Conservation (phyloP, 2,329 filamentous ascomycete species). For the Juglanconis sp. region DNA sequence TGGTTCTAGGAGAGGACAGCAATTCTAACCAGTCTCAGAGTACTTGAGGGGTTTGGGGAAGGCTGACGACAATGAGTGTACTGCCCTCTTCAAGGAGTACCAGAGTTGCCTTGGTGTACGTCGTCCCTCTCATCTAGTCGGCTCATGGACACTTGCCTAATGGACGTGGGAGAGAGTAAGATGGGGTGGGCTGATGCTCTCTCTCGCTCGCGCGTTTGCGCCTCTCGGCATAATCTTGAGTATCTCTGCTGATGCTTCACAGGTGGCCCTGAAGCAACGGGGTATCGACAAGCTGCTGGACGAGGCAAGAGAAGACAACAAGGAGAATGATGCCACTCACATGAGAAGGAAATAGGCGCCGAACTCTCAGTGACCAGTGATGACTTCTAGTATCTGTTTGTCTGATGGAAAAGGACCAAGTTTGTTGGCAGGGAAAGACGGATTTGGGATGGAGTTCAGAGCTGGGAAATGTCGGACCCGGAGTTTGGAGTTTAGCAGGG, state of each 20-base stretch:
- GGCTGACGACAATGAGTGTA: slow-evolving; percentile 75
- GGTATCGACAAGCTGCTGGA: slow-evolving; percentile 92
- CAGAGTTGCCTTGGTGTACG: slow-evolving; percentile 79
- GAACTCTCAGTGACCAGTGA: background rate
- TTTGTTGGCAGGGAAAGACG: background rate
- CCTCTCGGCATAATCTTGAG: background rate
- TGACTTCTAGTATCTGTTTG: background rate
- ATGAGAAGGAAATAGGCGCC: slow-evolving; percentile 43
- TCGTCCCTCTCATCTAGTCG: slow-evolving; percentile 9
- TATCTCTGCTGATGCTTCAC: slow-evolving; percentile 11
- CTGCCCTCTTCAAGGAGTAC: slow-evolving; percentile 82
- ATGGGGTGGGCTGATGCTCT: background rate
- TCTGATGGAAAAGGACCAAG: no score
- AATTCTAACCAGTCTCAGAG: slow-evolving; percentile 51
- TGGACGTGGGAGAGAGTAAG: no score
- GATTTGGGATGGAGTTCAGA: background rate
- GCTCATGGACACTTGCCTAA: background rate
- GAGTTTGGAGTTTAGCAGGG: background rate
- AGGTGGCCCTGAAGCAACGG: slow-evolving; percentile 82
- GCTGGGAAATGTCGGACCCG: background rate
- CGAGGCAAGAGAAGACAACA: slow-evolving; percentile 84
- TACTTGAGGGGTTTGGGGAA: slow-evolving; percentile 83
- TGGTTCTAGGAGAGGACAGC: background rate
- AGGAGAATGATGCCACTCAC: slow-evolving; percentile 76
- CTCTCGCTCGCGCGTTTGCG: background rate